These are phyloP conservation scores for Xerocomellus intermedius DNA, from an alignment of 768 basidiomycete genomes.

Conservation along the genomic window DNA sequence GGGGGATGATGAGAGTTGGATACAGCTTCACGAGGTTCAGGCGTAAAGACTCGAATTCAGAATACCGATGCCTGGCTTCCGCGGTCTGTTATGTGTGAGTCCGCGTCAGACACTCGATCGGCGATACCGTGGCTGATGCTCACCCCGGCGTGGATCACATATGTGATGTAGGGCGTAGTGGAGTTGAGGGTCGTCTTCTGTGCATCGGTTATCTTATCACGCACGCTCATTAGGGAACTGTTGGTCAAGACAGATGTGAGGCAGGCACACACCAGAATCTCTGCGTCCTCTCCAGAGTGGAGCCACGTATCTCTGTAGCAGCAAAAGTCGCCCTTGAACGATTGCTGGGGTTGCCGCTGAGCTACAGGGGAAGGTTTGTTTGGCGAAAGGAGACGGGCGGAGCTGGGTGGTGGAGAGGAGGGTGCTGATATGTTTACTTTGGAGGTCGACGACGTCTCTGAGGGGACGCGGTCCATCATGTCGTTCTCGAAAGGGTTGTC, in stretches of 20 bases:
- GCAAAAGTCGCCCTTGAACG: conserved; percentile 77
- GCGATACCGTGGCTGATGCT: conserved; percentile 20
- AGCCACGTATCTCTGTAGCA: conserved; percentile 72
- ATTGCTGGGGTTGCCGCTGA: conserved; percentile 48
- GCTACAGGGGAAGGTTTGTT: conserved; percentile 52
- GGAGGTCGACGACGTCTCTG: conserved; percentile 36
- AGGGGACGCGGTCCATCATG: conserved; percentile 32
- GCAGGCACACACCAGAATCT: conserved; percentile 61
- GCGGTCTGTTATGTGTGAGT: conserved; percentile 52
- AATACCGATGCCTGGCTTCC: conserved; percentile 88
- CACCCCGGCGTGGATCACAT: conserved; percentile 89
- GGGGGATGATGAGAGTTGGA: conserved; percentile 94
- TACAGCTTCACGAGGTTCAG: conserved; percentile 82
- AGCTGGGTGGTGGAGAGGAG: conserved; percentile 50
- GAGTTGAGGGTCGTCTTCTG: conserved; percentile 91
- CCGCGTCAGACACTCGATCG: conserved; percentile 5
- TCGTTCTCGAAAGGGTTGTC: conserved; percentile 66
- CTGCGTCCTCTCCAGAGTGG: conserved; percentile 79
- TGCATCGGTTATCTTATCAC: conserved; percentile 84
- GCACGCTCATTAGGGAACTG: conserved; percentile 8
- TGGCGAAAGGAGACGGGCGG: conserved; percentile 49
- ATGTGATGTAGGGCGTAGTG: conserved; percentile 90
- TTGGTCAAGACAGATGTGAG: neutral
- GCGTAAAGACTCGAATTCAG: conserved; percentile 94
- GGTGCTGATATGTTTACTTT: conserved; percentile 46